Evolutionary conservation across 2,329 filamentous ascomycete species (phyloP).

Genomic region (Hysterium pulicare): DNA sequence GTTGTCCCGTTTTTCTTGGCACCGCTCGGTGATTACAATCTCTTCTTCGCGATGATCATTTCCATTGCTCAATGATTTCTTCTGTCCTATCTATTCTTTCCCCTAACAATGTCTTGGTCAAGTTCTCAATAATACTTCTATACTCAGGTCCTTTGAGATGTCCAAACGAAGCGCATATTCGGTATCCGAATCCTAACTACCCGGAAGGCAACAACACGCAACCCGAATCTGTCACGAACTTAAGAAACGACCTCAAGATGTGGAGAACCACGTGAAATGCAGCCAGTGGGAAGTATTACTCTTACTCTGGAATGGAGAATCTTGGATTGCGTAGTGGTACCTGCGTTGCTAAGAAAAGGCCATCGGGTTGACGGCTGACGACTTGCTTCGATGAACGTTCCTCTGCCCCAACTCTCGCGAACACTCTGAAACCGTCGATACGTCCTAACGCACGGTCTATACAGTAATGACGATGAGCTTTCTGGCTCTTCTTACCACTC

Average conservation of each 20-base stretch:
- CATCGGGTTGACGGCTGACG: not conserved
- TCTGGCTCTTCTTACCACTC: not conserved
- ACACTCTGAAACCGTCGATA: no score
- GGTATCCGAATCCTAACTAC: constrained; percentile 4
- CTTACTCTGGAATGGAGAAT: no score
- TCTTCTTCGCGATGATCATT: no score
- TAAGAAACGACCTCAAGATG: not conserved
- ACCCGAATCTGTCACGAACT: constrained; percentile 5
- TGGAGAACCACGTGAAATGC: no score
- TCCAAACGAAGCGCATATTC: not conserved
- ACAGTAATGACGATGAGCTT: no score
- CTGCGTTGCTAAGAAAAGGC: constrained; percentile 2
- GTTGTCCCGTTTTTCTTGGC: no score
- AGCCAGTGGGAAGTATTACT: no score
- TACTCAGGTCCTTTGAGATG: not conserved
- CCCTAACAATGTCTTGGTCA: no score
- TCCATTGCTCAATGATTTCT: no score
- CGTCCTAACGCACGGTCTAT: no score
- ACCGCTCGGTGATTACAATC: no score
- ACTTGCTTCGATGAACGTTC: not conserved
- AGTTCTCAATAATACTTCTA: not conserved
- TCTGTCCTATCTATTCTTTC: no score
- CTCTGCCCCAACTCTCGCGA: not conserved
- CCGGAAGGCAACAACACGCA: constrained; percentile 3
- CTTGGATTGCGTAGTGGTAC: not conserved